Evolutionary conservation across 2,329 filamentous ascomycete species (phyloP), one percentile per base, ranked within the genome.

Genomic region (Ascosphaera apis): DNA sequence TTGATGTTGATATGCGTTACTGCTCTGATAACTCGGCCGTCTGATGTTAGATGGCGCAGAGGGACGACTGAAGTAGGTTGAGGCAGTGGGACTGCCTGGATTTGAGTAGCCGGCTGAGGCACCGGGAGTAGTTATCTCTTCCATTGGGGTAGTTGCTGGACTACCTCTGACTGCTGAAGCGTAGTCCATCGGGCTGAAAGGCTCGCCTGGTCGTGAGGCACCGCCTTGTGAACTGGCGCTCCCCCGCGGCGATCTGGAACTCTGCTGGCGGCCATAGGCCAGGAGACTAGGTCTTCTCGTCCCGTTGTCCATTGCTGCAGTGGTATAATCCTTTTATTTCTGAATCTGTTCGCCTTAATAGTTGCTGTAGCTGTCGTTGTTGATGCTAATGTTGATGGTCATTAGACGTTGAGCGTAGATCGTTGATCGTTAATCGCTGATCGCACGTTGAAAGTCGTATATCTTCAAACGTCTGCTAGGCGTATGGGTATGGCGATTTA

Each of bases 241-340:
- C 4, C 30, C 30, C 30, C 30, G 30, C 16, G 4, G 30, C 4
- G 30, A 31, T 31, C 30, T 13, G n/a, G n/a, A 31, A 17, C 30
- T 31, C 30, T 31, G 30, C 30, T 31, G 30, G 30, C 30, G 30
- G 30, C 30, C 30, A 17, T 31, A 31, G n/a, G 30, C 30, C 4
- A 17, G n/a, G 16, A 31, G 30, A 17, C 30, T 31, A 4, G 30
- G 30, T 31, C 30, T 31, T 17, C 30, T 31, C 4, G 4, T 31
- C 19, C 19, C 4, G 19, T 21, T 21, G 19, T 21, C 19, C 19
- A 21, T 21, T 21, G 19, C 9, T 9, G 19, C 19, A 4, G 19
- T 21, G 19, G 9, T 4, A 21, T 21, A 4, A 4, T 21, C 9
- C 19, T 21, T 21, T 9, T 21, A 9, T 9, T 21, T 21, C 19